Conservation (phyloP, 2,329 filamentous ascomycete species). For the Penicillium sp. region DNA sequence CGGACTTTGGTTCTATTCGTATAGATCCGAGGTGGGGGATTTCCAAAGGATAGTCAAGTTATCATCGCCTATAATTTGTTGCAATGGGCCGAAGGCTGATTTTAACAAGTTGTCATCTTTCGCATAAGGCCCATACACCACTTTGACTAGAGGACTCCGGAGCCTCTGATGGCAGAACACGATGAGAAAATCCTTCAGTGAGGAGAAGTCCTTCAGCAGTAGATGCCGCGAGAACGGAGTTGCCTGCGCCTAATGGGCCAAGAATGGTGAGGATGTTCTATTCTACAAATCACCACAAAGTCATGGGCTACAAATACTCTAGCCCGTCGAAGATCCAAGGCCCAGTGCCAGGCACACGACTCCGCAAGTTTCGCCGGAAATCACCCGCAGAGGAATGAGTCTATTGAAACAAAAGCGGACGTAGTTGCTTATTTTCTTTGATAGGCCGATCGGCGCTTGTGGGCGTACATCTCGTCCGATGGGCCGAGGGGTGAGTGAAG, state of each 20-base stretch:
- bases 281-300: background rate
- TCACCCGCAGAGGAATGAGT: background rate
- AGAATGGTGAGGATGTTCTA: background rate
- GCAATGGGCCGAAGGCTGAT: conserved; percentile 4
- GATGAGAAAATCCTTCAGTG: conserved; percentile 1
- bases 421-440: conserved; percentile 1
- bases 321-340: conserved; percentile 2
- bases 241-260: conserved; percentile 3
- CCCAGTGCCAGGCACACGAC: background rate
- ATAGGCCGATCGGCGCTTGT: background rate
- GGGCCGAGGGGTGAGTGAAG: background rate
- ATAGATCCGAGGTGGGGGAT: background rate
- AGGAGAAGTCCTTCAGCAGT: background rate
- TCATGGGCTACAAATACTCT: conserved; percentile 7
- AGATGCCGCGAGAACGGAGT: conserved; percentile 3
- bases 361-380: background rate
- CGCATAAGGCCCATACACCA: background rate
- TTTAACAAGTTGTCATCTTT: background rate
- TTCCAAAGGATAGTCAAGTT: background rate
- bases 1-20: conserved; percentile 1
- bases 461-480: background rate
- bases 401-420: background rate
- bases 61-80: background rate
- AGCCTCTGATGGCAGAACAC: background rate
- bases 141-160: background rate